Conservation (phyloP, 1,284 basidiomycete genomes). For the Baeospora myosura region DNA sequence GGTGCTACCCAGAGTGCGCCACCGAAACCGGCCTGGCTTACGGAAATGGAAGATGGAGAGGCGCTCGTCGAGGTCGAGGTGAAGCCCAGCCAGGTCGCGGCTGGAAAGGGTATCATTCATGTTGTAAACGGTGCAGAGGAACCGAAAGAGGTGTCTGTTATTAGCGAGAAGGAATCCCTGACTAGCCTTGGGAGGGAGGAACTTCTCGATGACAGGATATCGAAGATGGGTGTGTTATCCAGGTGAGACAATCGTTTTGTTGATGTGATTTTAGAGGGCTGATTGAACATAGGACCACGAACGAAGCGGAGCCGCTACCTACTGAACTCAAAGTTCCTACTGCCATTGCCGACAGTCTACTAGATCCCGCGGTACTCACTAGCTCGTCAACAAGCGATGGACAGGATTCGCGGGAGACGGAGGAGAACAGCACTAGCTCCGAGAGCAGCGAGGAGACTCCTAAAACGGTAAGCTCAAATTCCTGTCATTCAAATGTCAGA, state of each 20-base stretch:
- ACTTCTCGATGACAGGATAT: conserved; percentile 58
- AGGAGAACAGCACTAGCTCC: conserved; percentile 13
- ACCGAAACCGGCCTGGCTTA: conserved; percentile 69
- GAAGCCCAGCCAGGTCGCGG: conserved; percentile 32
- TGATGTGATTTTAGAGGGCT: background rate
- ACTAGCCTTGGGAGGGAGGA: conserved; percentile 65
- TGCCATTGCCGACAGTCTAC: conserved; percentile 52
- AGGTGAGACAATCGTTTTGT: conserved; percentile 36
- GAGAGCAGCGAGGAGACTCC: conserved; percentile 18
- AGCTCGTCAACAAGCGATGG: conserved; percentile 19
- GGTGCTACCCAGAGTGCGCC: conserved; percentile 59
- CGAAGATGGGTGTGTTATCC: conserved; percentile 55
- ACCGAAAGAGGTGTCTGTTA: conserved; percentile 33
- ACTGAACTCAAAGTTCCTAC: conserved; percentile 55
- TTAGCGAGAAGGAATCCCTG: conserved; percentile 70
- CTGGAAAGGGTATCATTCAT: conserved; percentile 21
- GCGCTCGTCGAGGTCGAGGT: conserved; percentile 59
- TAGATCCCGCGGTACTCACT: conserved; percentile 32
- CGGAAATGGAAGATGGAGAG: conserved; percentile 61
- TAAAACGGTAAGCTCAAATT: conserved; percentile 21
- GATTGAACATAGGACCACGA: conserved; percentile 28
- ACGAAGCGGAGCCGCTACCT: conserved; percentile 49
- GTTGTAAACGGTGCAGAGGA: background rate
- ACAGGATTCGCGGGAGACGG: conserved; percentile 24
- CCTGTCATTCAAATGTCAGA: conserved; percentile 18